phyloP scores from a whole-genome alignment of 73 alveolate species.

The Tetrahymena malaccensis region DNA sequence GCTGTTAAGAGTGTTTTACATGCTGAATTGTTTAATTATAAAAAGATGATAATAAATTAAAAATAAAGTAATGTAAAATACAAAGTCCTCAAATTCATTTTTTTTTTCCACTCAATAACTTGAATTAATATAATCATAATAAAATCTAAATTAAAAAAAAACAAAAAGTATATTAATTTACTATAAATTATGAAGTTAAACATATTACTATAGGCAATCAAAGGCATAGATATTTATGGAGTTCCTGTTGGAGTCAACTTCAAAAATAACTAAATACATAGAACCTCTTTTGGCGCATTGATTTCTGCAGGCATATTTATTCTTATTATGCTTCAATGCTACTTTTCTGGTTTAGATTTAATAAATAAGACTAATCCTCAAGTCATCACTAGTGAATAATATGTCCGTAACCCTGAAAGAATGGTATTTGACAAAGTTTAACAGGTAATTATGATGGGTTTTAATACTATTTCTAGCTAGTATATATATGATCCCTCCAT shows the following conservation, averaged over 20 bases:
- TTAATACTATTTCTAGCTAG: background rate
- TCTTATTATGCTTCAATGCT: background rate
- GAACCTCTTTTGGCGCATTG: background rate
- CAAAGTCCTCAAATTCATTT: too few species aligned
- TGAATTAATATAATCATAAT: too few species aligned
- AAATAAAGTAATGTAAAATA: too few species aligned
- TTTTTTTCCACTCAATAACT: too few species aligned
- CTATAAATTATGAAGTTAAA: too few species aligned
- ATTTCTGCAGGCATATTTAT: background rate
- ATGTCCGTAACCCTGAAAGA: background rate
- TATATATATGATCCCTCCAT: background rate
- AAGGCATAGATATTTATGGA: background rate
- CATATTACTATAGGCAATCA: too few species aligned
- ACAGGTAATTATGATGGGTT: background rate
- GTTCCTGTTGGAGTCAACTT: background rate
- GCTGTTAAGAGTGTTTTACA: too few species aligned
- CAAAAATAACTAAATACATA: background rate
- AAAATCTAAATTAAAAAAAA: too few species aligned
- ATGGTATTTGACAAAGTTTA: background rate
- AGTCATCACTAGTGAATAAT: background rate
- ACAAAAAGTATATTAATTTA: too few species aligned
- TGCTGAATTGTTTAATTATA: too few species aligned
- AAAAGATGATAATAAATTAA: too few species aligned
- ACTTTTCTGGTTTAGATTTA: background rate
- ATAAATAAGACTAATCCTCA: background rate